A percentile compares a stretch with the other conserved stretches of the same genome.
These are phyloP conservation scores for Sicyos baderoa DNA, from an alignment of 306 rosid genomes.

Conservation along the genomic window DNA sequence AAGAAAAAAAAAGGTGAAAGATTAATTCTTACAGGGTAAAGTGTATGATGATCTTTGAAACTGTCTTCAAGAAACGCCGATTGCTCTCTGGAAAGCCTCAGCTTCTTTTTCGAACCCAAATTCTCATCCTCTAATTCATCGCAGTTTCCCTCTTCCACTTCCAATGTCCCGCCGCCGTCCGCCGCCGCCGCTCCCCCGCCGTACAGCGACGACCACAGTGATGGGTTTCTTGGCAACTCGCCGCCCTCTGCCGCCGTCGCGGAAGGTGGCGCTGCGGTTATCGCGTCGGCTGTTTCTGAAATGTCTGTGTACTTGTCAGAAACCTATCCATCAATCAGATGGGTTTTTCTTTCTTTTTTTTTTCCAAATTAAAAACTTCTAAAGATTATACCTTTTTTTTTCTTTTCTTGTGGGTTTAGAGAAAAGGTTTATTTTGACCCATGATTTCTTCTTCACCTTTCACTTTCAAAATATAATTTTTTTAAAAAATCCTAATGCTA, in stretches of 20 bases:
- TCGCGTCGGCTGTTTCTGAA: not conserved
- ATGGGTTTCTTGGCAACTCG: not conserved
- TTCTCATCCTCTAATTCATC: constrained; percentile 1
- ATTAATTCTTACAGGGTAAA: constrained; percentile 28
- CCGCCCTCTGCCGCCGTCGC: constrained; percentile 1
- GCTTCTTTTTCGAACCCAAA: constrained; percentile 10
- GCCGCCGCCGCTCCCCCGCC: not conserved
- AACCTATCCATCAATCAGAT: not conserved
- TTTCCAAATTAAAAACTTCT: not conserved
- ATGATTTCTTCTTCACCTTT: no score
- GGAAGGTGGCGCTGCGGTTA: no score
- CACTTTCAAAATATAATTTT: no score
- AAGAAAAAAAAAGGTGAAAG: not conserved
- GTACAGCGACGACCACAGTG: not conserved
- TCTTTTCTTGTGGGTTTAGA: no score
- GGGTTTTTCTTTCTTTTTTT: not conserved
- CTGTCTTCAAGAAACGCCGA: constrained; percentile 34
- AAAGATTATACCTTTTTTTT: no score
- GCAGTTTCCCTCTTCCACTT: not conserved
- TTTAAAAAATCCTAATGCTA: no score
- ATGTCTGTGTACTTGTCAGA: not conserved
- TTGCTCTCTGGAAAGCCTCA: constrained; percentile 27
- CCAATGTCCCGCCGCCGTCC: not conserved
- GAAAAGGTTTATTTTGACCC: no score
- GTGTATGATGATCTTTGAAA: constrained; percentile 28